phyloP scores from a whole-genome alignment of 192 early-diverging fungal genomes.

The Paraglomus brasilianum region DNA sequence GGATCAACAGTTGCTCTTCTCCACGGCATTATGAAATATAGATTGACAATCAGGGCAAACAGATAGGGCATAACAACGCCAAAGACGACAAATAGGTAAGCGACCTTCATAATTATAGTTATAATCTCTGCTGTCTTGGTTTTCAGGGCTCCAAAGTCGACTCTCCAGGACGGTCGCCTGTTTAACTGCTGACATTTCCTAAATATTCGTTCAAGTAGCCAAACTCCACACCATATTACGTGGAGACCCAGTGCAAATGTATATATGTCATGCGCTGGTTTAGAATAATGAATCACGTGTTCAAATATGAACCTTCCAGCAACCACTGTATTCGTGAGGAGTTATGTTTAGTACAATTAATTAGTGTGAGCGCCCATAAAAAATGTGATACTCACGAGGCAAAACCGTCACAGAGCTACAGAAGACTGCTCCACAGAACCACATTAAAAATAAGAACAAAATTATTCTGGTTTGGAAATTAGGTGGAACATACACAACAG shows the following conservation, averaged over 20 bases:
- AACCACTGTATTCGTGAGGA: conserved; percentile 47
- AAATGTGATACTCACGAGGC: conserved; percentile 39
- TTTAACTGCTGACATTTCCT: conserved; percentile 29
- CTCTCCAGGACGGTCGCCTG: conserved; percentile 9
- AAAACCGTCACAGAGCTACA: conserved; percentile 48
- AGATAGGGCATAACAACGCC: conserved; percentile 69
- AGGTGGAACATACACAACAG: conserved; percentile 80
- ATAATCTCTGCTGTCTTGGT: conserved; percentile 24
- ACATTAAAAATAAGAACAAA: conserved; percentile 52
- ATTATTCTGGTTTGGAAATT: conserved; percentile 61
- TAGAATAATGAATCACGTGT: conserved; percentile 45
- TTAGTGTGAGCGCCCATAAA: conserved; percentile 1
- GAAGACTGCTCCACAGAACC: conserved; percentile 52
- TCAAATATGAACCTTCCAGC: conserved; percentile 55
- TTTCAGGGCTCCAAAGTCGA: conserved; percentile 24
- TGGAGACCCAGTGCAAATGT: conserved; percentile 71
- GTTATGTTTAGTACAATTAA: conserved; percentile 5
- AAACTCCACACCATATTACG: conserved; percentile 37
- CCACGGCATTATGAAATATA: conserved; percentile 70
- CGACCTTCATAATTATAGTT: conserved; percentile 39
- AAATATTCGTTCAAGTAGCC: conserved; percentile 37
- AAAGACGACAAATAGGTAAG: conserved; percentile 53
- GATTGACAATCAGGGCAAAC: conserved; percentile 67
- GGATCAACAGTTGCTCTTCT: conserved; percentile 37
- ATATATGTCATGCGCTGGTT: conserved; percentile 77